phyloP scores from a whole-genome alignment of 139 green algal species.

The Mesotaenium endlicherianum region DNA sequence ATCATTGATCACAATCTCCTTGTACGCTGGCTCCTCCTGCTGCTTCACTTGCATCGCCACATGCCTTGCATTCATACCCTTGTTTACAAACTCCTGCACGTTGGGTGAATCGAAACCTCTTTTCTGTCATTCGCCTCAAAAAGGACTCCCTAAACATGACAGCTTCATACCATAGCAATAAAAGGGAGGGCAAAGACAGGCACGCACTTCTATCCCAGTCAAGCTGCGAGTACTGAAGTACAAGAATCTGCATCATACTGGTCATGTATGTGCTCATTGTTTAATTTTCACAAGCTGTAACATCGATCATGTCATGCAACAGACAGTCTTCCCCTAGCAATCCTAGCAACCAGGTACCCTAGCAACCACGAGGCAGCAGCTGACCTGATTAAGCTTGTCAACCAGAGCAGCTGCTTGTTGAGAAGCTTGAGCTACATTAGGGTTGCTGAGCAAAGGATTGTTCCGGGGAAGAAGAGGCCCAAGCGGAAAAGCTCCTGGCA shows the following conservation, averaged over 20 bases:
- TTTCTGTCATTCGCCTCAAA: too few relatives aligned
- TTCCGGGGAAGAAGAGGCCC: too few relatives aligned
- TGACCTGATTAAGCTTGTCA: constrained; percentile 27
- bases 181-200: neutral
- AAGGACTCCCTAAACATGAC: too few relatives aligned
- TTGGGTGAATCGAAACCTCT: too few relatives aligned
- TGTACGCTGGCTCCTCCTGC: constrained; percentile 18
- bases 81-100: constrained; percentile 4
- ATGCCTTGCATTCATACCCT: neutral
- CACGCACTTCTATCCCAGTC: neutral
- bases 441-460: neutral
- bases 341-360: neutral
- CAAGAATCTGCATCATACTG: neutral
- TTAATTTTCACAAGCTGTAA: neutral
- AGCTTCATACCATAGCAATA: too few relatives aligned
- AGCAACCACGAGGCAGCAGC: neutral
- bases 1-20: constrained; percentile 48
- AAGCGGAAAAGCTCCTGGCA: neutral
- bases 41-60: neutral
- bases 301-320: neutral
- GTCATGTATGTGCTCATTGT: neutral
- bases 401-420: constrained; percentile 16
- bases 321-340: neutral
- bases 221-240: neutral
- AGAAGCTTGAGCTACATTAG: neutral